phyloP scores from a whole-genome alignment of 2,329 filamentous ascomycete genomes.

The Neoscytalidium dimidiatum region DNA sequence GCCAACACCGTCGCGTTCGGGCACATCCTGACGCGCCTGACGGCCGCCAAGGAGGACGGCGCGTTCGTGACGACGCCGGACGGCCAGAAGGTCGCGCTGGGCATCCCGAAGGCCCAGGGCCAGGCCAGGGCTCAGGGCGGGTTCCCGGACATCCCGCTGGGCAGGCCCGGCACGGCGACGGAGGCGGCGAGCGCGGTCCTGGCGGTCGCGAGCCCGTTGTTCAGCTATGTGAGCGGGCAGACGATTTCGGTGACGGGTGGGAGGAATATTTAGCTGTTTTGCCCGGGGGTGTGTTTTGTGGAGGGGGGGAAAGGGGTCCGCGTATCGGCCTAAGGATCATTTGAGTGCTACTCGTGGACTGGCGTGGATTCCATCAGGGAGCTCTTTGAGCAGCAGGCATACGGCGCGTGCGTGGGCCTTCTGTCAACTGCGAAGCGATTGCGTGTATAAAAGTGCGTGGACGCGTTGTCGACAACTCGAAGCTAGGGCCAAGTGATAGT shows the following conservation, averaged over 20 bases:
- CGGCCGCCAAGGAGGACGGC: slow-evolving; percentile 80
- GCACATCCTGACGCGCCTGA: slow-evolving; percentile 76
- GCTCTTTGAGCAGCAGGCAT: too few species aligned
- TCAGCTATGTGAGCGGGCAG: slow-evolving; percentile 84
- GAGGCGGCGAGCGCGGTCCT: slow-evolving; percentile 79
- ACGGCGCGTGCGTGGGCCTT: too few species aligned
- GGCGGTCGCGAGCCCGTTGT: slow-evolving; percentile 77
- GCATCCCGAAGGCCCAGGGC: slow-evolving; percentile 46
- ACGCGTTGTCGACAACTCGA: not conserved
- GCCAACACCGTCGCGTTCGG: slow-evolving; percentile 86
- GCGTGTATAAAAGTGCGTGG: not conserved
- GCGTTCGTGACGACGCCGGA: slow-evolving; percentile 76
- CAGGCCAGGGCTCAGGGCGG: slow-evolving; percentile 37
- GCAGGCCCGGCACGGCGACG: slow-evolving; percentile 73
- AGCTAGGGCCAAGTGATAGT: not conserved
- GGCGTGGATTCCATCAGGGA: too few species aligned
- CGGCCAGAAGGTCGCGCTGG: slow-evolving; percentile 56
- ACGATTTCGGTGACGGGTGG: slow-evolving; percentile 86
- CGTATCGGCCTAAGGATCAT: too few species aligned
- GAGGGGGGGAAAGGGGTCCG: too few species aligned
- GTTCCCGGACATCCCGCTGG: slow-evolving; percentile 70
- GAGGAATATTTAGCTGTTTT: slow-evolving; percentile 56
- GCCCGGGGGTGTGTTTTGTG: too few species aligned
- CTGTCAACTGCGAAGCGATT: not conserved
- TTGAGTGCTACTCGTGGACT: too few species aligned